Conservation (phyloP, 1,284 basidiomycete genomes). For the Cryptococcus sp. region DNA sequence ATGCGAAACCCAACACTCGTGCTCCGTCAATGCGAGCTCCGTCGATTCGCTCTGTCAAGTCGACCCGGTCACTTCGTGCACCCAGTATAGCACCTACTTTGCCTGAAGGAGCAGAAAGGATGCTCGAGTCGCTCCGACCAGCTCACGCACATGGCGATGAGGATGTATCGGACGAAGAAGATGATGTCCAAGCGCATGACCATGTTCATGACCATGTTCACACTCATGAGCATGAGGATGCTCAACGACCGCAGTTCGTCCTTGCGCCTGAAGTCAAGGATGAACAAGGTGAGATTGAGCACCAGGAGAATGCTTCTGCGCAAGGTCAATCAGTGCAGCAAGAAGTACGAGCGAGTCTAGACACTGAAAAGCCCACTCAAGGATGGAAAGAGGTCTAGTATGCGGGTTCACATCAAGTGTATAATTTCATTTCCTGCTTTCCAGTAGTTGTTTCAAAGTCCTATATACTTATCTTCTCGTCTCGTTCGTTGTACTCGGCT, state of each 20-base stretch:
- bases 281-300: not conserved
- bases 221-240: not conserved
- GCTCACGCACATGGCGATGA: constrained; percentile 28
- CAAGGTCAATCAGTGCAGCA: not conserved
- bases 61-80: constrained; percentile 26
- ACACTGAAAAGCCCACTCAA: too few relatives aligned
- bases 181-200: constrained; percentile 11
- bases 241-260: constrained; percentile 1
- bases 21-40: constrained; percentile 18
- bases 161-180: constrained; percentile 18
- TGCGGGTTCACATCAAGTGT: too few relatives aligned
- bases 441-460: too few relatives aligned
- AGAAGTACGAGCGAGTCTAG: too few relatives aligned
- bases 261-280: constrained; percentile 1
- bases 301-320: constrained; percentile 1
- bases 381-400: too few relatives aligned
- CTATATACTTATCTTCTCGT: too few relatives aligned
- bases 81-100: constrained; percentile 47
- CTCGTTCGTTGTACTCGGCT: too few relatives aligned
- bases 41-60: constrained; percentile 21
- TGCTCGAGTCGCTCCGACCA: constrained; percentile 46
- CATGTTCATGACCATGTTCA: not conserved
- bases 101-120: constrained; percentile 51
- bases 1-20: constrained; percentile 53
- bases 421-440: too few relatives aligned